A percentile compares a stretch with the other conserved stretches of the same genome.
Evolutionary conservation across 2,329 filamentous ascomycete genomes (phyloP).

Genomic region (Cercospora citrullina): DNA sequence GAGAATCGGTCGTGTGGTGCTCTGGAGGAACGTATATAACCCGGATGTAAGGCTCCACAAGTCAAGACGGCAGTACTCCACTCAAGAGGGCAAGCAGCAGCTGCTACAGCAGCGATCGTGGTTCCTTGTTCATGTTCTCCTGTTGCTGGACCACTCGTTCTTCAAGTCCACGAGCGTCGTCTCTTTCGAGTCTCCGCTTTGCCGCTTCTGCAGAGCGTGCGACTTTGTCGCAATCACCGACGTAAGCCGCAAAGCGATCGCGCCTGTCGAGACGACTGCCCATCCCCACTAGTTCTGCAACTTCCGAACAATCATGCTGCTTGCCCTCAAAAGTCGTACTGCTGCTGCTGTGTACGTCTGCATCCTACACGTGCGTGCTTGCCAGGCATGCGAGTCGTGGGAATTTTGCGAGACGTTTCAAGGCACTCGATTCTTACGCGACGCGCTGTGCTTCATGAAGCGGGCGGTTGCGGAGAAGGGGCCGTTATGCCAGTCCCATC

Average conservation of each 20-base stretch:
- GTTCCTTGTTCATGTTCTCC: neutral
- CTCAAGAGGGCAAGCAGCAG: slow-evolving; percentile 28
- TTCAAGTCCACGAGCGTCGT: neutral
- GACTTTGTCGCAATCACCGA: neutral
- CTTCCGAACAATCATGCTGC: slow-evolving; percentile 16
- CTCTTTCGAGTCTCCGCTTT: neutral
- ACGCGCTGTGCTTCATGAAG: slow-evolving; percentile 25
- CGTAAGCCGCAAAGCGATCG: neutral
- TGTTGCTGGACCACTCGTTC: neutral
- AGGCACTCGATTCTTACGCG: slow-evolving; percentile 13
- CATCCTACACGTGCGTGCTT: slow-evolving; percentile 32
- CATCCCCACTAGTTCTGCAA: neutral
- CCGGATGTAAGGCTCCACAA: neutral
- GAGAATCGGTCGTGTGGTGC: neutral
- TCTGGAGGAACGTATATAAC: neutral
- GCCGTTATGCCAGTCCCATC: slow-evolving; percentile 14
- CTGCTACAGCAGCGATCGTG: neutral
- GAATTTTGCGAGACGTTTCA: slow-evolving; percentile 23
- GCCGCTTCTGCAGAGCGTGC: neutral
- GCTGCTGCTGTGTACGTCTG: slow-evolving; percentile 25
- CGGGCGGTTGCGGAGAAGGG: slow-evolving; percentile 21
- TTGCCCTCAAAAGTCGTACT: slow-evolving; percentile 23
- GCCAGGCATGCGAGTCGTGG: slow-evolving; percentile 33
- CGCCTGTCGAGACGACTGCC: neutral
- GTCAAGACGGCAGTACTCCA: slow-evolving; percentile 7